phyloP scores from a whole-genome alignment of 805 yeast genomes.

The Starmerella etchellsii region DNA sequence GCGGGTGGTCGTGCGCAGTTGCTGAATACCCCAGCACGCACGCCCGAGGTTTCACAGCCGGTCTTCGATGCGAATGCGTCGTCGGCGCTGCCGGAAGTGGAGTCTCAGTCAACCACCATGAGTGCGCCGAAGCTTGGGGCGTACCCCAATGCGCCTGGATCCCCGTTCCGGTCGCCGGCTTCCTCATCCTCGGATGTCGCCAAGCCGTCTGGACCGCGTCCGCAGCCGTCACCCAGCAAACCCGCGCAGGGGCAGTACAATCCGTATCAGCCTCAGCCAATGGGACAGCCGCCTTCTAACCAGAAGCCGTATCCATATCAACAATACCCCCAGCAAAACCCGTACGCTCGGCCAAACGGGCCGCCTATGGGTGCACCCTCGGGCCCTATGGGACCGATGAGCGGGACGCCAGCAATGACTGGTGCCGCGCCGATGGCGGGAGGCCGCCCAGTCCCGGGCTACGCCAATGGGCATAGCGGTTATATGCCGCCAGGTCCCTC shows the following conservation, averaged over 20 bases:
- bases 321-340: neutral
- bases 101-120: conserved; percentile 7
- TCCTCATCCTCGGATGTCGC: too few species aligned
- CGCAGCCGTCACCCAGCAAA: too few species aligned
- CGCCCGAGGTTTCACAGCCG: conserved; percentile 9
- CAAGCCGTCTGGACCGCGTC: conserved; percentile 16
- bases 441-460: too few species aligned
- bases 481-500: too few species aligned
- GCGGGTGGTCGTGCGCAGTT: conserved; percentile 9
- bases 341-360: neutral
- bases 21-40: conserved; percentile 15
- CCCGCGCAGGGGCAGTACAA: too few species aligned
- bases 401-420: too few species aligned
- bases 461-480: too few species aligned
- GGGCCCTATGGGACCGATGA: too few species aligned
- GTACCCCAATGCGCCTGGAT: conserved; percentile 15
- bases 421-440: too few species aligned
- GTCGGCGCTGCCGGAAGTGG: neutral
- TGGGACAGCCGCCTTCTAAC: neutral
- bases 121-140: conserved; percentile 9
- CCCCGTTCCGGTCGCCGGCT: conserved; percentile 2
- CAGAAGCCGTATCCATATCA: neutral
- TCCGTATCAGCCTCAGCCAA: too few species aligned
- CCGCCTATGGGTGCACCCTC: too few species aligned
- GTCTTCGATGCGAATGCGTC: neutral